Evolutionary conservation across 805 yeast genomes (phyloP), one percentile per base, ranked within the genome.

Genomic region (Brettanomyces bruxellensis): DNA sequence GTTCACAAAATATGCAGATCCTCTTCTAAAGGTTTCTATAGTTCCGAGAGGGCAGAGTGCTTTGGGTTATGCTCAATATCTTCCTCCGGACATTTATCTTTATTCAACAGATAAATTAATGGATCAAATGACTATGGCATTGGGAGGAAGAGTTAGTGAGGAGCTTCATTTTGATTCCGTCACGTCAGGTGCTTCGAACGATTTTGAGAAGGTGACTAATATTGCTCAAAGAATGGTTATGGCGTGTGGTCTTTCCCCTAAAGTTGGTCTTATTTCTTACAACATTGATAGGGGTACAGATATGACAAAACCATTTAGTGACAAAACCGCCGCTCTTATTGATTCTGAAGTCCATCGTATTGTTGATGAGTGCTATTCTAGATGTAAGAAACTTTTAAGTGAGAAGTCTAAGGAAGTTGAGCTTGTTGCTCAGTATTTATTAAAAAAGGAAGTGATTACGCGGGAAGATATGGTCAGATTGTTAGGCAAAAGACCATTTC

Each of bases 41-140:
- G 86, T 89, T 51, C 97, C 97, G 47, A 79, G 95, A 65, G 96
- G 96, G 23, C 86, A 85, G 64, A 96, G 95, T 44, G 95, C 96
- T 12, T 70, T 89, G 47, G 97, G 97, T n/a, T 89, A 90, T 63
- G 96, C 97, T 3, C 96, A 90, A 65, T 86, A 89, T 59, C 71
- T 90, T 51, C 97, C 97, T 14, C 86, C 89, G 28, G 97, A 90
- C 64, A 84, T 83, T 56, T 86, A 85, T 53, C 73, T 89, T 55
- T 74, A 86, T 47, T 77, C 88, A 30, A 79, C 81, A 41, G 82
- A 83, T 57, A 93, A 90, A 61, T 78, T 85, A 56, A 65, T 66
- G 54, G 91, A 90, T 64, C 73, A 95, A 53, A 89, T 90, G 89
- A 80, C 85, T n/a, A 90, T 90, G 91, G 82, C 96, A 0, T 68